These are phyloP conservation scores for Nicotiana benthamiana DNA, from an alignment of 257 asterid species.

Conservation along the genomic window DNA sequence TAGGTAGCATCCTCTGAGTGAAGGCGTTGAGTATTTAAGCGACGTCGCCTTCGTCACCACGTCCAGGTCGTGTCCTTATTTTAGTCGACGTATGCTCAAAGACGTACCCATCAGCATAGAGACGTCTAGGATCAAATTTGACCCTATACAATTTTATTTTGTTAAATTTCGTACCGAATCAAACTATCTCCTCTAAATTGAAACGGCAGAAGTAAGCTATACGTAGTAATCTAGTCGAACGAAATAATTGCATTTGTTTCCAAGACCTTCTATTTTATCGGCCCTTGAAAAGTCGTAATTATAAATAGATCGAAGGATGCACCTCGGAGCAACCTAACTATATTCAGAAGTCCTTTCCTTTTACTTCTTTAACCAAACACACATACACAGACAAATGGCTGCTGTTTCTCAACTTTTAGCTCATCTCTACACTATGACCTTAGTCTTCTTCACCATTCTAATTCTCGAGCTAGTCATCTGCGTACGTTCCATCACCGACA, in stretches of 20 bases:
- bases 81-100: no score
- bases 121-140: no score
- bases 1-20: no score
- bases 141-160: no score
- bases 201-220: no score
- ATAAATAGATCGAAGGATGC: neutral
- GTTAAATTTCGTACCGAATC: no score
- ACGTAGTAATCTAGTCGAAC: no score
- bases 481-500: constrained; percentile 23
- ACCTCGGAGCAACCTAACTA: neutral
- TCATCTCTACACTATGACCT: constrained; percentile 28
- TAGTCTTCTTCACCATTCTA: constrained; percentile 35
- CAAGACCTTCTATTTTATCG: neutral
- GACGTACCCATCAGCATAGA: no score
- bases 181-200: no score
- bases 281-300: neutral
- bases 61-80: no score
- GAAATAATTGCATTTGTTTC: neutral
- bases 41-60: no score
- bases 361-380: neutral
- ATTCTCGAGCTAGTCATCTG: constrained; percentile 39
- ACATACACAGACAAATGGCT: constrained; percentile 19
- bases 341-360: neutral
- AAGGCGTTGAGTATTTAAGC: no score
- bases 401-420: constrained; percentile 33